Evolutionary conservation across 1,284 basidiomycete species (phyloP).

Genomic region (Microbotryomycetes sp.): DNA sequence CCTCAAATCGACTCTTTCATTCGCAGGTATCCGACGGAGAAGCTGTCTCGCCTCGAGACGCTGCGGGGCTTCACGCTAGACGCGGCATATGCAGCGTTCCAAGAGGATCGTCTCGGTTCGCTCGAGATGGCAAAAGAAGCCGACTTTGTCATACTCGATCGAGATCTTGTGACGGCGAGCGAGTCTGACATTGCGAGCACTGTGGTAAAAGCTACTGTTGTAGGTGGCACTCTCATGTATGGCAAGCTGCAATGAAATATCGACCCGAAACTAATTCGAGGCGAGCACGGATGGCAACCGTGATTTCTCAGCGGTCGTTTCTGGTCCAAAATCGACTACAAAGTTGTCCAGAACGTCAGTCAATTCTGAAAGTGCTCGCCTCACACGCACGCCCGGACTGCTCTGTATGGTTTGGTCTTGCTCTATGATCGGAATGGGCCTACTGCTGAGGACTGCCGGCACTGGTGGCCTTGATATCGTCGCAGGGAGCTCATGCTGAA

Average conservation of each 20-base stretch:
- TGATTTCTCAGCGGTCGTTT: not conserved
- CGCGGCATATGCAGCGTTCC: constrained; percentile 76
- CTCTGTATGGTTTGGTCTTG: not conserved
- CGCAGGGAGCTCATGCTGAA: not conserved
- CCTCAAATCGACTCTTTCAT: not conserved
- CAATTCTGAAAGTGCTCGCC: not conserved
- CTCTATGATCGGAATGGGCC: not conserved
- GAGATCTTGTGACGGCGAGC: constrained; percentile 6
- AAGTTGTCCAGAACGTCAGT: not conserved
- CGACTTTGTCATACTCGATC: constrained; percentile 56
- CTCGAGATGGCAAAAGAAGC: constrained; percentile 68
- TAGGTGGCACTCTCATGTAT: not conserved
- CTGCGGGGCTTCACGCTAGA: constrained; percentile 69
- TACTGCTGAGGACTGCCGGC: not conserved
- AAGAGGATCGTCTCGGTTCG: constrained; percentile 56
- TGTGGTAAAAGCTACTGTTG: not conserved
- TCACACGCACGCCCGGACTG: not conserved
- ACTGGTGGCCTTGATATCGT: not conserved
- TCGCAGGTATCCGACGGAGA: constrained; percentile 60
- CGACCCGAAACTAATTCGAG: too few relatives aligned
- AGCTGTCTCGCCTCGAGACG: constrained; percentile 61
- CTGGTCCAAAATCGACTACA: not conserved
- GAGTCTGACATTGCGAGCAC: not conserved
- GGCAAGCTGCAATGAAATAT: too few relatives aligned
- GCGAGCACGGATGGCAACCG: not conserved